A percentile compares a stretch with the other conserved stretches of the same genome.
Evolutionary conservation across 1,284 basidiomycete species (phyloP).

Genomic region (Hypsizygus ulmarius): DNA sequence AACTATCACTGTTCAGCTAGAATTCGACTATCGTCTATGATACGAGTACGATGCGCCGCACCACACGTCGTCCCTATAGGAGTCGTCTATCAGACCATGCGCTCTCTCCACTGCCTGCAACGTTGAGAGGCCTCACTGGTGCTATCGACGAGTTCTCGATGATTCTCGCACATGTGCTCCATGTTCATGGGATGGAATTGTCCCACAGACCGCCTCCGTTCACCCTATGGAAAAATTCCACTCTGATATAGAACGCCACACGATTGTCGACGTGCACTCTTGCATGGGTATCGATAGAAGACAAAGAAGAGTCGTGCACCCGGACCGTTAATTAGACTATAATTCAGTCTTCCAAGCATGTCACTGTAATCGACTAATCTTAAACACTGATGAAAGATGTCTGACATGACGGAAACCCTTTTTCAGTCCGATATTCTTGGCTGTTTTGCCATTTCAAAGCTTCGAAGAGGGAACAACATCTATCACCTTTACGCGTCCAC

Average conservation of each 20-base stretch:
- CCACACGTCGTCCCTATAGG: background rate
- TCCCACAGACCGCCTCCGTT: too few relatives aligned
- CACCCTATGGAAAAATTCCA: too few relatives aligned
- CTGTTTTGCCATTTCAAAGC: background rate
- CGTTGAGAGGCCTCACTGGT: background rate
- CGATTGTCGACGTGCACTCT: background rate
- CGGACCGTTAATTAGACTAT: background rate
- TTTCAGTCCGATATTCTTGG: too few relatives aligned
- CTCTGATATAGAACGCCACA: too few relatives aligned
- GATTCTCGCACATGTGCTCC: too few relatives aligned
- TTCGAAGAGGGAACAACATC: too few relatives aligned
- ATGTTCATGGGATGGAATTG: too few relatives aligned
- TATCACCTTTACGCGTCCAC: too few relatives aligned
- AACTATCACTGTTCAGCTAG: slow-evolving; percentile 9
- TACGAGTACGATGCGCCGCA: slow-evolving; percentile 1
- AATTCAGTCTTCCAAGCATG: background rate
- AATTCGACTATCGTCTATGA: slow-evolving; percentile 1
- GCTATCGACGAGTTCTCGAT: too few relatives aligned
- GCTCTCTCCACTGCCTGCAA: slow-evolving; percentile 3
- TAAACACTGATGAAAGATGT: background rate
- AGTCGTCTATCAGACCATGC: background rate
- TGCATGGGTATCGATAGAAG: background rate
- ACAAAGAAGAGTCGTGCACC: slow-evolving; percentile 1
- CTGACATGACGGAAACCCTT: background rate
- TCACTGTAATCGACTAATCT: too few relatives aligned